Evolutionary conservation across 176 grass and related monocot genomes (phyloP).

Genomic region (Themeda triandra): DNA sequence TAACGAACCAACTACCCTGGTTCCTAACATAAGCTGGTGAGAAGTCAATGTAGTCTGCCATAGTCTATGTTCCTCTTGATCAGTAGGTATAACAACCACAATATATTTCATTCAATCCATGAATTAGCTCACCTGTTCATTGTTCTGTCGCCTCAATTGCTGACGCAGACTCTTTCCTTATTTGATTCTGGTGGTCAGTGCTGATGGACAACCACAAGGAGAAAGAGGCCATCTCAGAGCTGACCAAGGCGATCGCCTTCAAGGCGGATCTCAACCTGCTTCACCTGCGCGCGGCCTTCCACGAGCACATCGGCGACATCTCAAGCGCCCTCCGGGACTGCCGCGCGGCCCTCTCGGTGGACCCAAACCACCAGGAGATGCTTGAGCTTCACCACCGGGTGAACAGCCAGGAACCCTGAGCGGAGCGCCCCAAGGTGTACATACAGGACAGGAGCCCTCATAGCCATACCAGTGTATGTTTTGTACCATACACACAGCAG

Average conservation of each 20-base stretch:
- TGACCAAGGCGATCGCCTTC: constrained; percentile 84
- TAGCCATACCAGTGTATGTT: constrained; percentile 56
- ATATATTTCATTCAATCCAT: constrained; percentile 15
- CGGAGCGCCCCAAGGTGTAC: constrained; percentile 22
- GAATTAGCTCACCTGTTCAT: constrained; percentile 33
- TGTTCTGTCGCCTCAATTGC: background rate
- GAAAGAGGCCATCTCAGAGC: constrained; percentile 88
- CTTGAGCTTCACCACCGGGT: constrained; percentile 95
- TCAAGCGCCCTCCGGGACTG: constrained; percentile 82
- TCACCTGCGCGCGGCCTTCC: constrained; percentile 90
- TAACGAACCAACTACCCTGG: constrained; percentile 38
- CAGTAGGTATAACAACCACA: constrained; percentile 41
- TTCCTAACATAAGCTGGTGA: constrained; percentile 39
- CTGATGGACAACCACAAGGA: constrained; percentile 99
- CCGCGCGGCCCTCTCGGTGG: constrained; percentile 80
- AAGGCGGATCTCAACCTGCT: constrained; percentile 95
- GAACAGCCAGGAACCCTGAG: constrained; percentile 96
- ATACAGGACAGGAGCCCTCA: constrained; percentile 43
- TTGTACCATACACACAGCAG: constrained; percentile 63
- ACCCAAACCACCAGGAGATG: constrained; percentile 99
- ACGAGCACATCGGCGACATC: constrained; percentile 79
- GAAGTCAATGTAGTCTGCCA: constrained; percentile 33
- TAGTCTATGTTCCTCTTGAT: constrained; percentile 33
- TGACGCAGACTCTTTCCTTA: constrained; percentile 12
- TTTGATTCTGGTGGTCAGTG: constrained; percentile 43